Evolutionary conservation across 106 monocot genomes (phyloP).

Genomic region (Phalaenopsis aphrodite): DNA sequence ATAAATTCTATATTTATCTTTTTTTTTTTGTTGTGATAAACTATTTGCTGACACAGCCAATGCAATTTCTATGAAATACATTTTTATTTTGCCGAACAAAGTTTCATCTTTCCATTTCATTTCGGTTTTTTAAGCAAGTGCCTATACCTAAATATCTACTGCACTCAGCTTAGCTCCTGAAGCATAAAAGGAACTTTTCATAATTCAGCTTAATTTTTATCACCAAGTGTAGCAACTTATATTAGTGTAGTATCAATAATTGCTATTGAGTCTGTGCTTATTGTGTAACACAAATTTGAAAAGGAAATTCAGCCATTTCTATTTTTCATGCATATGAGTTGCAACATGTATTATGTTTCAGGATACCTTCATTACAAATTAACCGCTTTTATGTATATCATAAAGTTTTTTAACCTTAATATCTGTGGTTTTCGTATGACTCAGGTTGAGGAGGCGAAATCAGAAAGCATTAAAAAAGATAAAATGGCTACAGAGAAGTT

Average conservation of each 20-base stretch:
- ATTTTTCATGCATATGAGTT: not conserved
- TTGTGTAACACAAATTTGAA: not conserved
- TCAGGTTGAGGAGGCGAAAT: conserved; percentile 92
- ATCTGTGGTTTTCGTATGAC: conserved; percentile 2
- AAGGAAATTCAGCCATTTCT: not conserved
- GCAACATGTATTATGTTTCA: not conserved
- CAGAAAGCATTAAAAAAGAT: conserved; percentile 86
- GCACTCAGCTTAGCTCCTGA: not conserved
- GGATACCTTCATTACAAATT: not conserved
- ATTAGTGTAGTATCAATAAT: not conserved
- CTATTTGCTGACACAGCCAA: not conserved
- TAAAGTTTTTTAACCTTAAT: not conserved
- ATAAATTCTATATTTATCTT: not conserved
- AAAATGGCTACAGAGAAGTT: conserved; percentile 87
- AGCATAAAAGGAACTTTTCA: not conserved
- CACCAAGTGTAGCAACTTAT: not conserved
- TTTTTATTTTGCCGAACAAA: not conserved
- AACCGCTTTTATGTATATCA: not conserved
- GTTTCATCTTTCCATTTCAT: not conserved
- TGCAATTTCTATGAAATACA: not conserved
- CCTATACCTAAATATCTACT: not conserved
- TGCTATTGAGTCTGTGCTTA: not conserved
- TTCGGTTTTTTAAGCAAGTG: not conserved
- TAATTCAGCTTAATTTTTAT: not conserved
- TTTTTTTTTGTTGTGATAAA: not conserved